These are phyloP conservation scores for Musa itinerans DNA, from an alignment of 176 grass and related monocot species.

Conservation along the genomic window DNA sequence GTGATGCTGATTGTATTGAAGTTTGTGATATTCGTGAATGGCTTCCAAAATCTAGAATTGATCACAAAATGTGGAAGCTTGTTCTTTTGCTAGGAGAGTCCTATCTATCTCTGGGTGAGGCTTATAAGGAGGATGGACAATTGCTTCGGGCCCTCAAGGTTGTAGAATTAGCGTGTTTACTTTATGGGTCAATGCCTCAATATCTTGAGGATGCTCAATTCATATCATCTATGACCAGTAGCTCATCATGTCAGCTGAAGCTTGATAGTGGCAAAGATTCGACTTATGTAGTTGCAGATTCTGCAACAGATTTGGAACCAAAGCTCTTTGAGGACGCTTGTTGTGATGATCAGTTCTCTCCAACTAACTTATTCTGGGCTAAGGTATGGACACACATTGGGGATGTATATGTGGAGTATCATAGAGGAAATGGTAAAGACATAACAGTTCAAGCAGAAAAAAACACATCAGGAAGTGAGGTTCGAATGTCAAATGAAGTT, in stretches of 20 bases:
- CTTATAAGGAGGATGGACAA: conserved; percentile 76
- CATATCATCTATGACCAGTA: conserved; percentile 74
- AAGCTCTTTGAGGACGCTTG: conserved; percentile 29
- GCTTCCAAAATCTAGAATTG: conserved; percentile 94
- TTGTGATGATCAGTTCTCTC: conserved; percentile 29
- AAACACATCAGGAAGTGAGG: conserved; percentile 32
- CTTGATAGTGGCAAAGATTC: conserved; percentile 29
- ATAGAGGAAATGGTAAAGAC: conserved; percentile 52
- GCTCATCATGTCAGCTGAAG: conserved; percentile 14
- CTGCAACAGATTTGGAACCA: conserved; percentile 24
- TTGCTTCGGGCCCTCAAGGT: conserved; percentile 73
- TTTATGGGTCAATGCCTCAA: conserved; percentile 97
- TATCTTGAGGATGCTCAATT: conserved; percentile 78
- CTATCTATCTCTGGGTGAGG: conserved; percentile 81
- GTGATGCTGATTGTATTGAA: conserved; percentile 95
- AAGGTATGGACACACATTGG: conserved; percentile 94
- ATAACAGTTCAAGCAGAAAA: conserved; percentile 33
- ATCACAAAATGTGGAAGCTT: conserved; percentile 94
- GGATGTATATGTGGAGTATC: conserved; percentile 78
- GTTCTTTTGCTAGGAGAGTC: conserved; percentile 96
- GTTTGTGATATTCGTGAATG: conserved; percentile 90
- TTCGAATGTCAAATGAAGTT: conserved; percentile 93
- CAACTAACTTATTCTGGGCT: conserved; percentile 74
- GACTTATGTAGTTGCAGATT: conserved; percentile 40
- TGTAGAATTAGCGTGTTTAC: conserved; percentile 84